Evolutionary conservation across 2,329 filamentous ascomycete genomes (phyloP).

Genomic region (Dactylellina parvicollis): DNA sequence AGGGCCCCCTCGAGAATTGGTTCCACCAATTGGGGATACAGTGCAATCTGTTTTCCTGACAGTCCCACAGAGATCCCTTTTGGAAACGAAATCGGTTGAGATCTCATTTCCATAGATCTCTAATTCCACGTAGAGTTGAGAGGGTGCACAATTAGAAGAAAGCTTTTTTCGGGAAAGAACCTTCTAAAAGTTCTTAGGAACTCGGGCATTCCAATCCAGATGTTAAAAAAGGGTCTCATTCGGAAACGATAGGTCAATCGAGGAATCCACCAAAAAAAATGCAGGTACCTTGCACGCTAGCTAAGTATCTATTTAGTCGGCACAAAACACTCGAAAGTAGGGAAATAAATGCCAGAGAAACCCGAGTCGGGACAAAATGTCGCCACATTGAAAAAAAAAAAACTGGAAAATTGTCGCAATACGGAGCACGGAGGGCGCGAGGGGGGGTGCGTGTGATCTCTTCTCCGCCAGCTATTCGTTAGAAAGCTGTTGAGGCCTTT

Average conservation of each 20-base stretch:
- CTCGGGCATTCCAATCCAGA: conserved; percentile 7
- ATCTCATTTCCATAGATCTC: conserved; percentile 17
- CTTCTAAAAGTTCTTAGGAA: conserved; percentile 4
- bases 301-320: background rate
- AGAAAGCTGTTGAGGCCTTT: too few species aligned
- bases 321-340: conserved; percentile 15
- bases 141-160: background rate
- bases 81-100: background rate
- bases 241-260: conserved; percentile 17
- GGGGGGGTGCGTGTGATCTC: conserved; percentile 22
- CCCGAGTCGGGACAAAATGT: conserved; percentile 22
- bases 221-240: conserved; percentile 24
- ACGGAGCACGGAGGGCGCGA: background rate
- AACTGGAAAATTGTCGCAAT: background rate
- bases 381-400: conserved; percentile 19
- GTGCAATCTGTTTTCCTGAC: conserved; percentile 15
- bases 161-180: conserved; percentile 8
- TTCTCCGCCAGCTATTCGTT: conserved; percentile 26
- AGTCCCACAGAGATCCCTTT: conserved; percentile 24
- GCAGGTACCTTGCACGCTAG: conserved; percentile 2
- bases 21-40: conserved; percentile 38
- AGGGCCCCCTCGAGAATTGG: conserved; percentile 28
- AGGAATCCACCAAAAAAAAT: conserved; percentile 34
- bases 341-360: conserved; percentile 3
- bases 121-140: conserved; percentile 1